Base-by-base conservation (phyloP, 1,139 yeast species). In the Suhomyces bribrorum region DNA sequence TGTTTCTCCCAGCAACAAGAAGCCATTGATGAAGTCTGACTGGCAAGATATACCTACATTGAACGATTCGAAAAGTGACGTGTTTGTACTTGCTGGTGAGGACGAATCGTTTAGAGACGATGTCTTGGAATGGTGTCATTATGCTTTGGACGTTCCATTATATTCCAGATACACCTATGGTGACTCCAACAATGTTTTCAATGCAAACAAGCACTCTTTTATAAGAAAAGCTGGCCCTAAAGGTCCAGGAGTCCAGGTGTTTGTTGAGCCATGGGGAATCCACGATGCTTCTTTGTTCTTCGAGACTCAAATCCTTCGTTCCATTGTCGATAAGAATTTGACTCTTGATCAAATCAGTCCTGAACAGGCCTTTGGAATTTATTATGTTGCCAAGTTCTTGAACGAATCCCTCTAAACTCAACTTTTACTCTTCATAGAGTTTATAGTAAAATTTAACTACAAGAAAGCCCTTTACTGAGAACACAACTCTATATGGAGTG, bases 81-180 rank as follows among this genome's bases (percentile, higher is more conserved):
- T 66, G 1, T 64, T 67, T 30, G 47, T 71, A 15, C 43, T 71
- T 16, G 41, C 49, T 14, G 77, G 77, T 14, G 77, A 72, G 52
- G 75, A 71, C 41, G 77, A 72, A 49, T 52, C 57, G 14, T 67
- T 72, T 45, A 55, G 75, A 42, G 76, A 71, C 46, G 75, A 69
- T 47, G 52, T 70, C 14, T 51, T 66, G 37, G 57, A 57, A 31
- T 72, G 72, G 70, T 53, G 59, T 9, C 56, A 60, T 31, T 55
- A 59, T 37, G 69, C 73, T 1, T 53, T 67, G 37, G 57, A 50
- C 15, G 58, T 57, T 6, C 65, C 66, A 1, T 52, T 57, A 27
- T 43, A 42, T 40, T 44, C 47, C 3, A 46, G 47, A 27, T 37
- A 51, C 27, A 54, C 50, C 34, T 56, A 54, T 32, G 64, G 66